A percentile compares a stretch with the other conserved stretches of the same genome.
phyloP scores from a whole-genome alignment of 257 asterid species.

The Datura wrightii region DNA sequence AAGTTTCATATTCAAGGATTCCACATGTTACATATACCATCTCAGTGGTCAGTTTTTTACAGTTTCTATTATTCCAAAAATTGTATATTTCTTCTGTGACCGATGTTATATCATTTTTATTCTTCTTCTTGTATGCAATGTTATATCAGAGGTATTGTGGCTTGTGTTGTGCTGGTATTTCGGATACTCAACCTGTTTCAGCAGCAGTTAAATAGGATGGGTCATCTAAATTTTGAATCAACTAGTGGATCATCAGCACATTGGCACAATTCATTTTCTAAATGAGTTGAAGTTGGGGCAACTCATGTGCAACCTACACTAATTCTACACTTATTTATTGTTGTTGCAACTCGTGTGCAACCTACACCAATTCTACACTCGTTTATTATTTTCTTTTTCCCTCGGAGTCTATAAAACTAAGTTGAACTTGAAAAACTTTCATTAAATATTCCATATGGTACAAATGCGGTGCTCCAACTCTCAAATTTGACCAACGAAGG shows the following conservation, averaged over 20 bases:
- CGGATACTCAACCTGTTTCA: not conserved
- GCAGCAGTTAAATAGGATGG: conserved; percentile 1
- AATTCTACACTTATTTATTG: not conserved
- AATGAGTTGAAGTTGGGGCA: conserved; percentile 13
- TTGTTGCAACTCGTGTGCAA: not conserved
- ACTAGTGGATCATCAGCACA: conserved; percentile 11
- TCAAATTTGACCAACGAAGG: not conserved
- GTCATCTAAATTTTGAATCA: not conserved
- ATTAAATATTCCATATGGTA: not conserved
- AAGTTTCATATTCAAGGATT: not conserved
- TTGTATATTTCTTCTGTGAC: not conserved
- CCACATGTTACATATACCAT: not conserved
- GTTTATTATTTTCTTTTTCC: not conserved
- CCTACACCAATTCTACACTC: too few relatives aligned
- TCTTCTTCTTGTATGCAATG: not conserved
- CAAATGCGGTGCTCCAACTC: not conserved
- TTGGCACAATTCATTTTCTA: not conserved
- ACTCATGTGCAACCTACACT: not conserved
- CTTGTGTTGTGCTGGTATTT: conserved; percentile 24
- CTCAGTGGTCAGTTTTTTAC: not conserved
- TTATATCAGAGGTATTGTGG: not conserved
- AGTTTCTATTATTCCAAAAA: not conserved
- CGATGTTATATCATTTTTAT: not conserved
- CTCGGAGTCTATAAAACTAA: not conserved
- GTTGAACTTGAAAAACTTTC: not conserved